Percentiles rank a stretch among this genome's conserved stretches.
Evolutionary conservation across 2,329 filamentous ascomycete genomes (phyloP).

Genomic region (Trichoderma arundinaceum): DNA sequence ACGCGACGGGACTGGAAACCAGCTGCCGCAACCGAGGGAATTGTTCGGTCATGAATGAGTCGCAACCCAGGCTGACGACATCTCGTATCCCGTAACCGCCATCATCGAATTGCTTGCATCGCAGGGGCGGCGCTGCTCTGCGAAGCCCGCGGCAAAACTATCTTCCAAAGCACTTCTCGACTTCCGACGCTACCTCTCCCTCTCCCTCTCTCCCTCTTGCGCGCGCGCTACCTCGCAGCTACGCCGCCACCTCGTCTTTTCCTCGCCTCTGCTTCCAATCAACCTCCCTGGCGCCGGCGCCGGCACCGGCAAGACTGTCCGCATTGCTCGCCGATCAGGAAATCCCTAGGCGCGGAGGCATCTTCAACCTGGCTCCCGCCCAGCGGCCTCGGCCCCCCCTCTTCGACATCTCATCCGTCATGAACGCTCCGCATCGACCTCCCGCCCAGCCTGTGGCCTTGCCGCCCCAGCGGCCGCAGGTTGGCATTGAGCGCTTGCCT

Average conservation of each 20-base stretch:
- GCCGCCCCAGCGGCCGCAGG: slow-evolving; percentile 75
- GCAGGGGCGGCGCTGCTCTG: background rate
- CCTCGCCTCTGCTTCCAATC: background rate
- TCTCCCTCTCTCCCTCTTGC: background rate
- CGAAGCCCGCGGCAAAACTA: background rate
- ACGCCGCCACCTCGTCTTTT: too few relatives aligned
- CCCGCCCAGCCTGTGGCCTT: slow-evolving; percentile 57
- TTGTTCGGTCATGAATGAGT: slow-evolving; percentile 7
- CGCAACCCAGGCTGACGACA: background rate
- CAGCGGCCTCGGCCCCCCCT: background rate
- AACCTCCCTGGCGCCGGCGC: slow-evolving; percentile 19
- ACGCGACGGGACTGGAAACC: background rate
- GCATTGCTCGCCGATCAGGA: background rate
- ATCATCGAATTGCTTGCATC: background rate
- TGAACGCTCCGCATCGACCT: slow-evolving; percentile 32
- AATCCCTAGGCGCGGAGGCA: background rate
- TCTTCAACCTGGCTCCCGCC: slow-evolving; percentile 12
- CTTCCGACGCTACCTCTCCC: background rate
- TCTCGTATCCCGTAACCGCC: slow-evolving; percentile 11
- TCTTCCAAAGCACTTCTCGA: background rate
- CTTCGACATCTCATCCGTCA: background rate
- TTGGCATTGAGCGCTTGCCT: slow-evolving; percentile 80
- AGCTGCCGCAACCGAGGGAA: background rate
- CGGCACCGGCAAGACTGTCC: background rate
- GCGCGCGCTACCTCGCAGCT: background rate